Evolutionary conservation across 768 basidiomycete genomes (phyloP).

Genomic region (Calocybe gangraenosa): DNA sequence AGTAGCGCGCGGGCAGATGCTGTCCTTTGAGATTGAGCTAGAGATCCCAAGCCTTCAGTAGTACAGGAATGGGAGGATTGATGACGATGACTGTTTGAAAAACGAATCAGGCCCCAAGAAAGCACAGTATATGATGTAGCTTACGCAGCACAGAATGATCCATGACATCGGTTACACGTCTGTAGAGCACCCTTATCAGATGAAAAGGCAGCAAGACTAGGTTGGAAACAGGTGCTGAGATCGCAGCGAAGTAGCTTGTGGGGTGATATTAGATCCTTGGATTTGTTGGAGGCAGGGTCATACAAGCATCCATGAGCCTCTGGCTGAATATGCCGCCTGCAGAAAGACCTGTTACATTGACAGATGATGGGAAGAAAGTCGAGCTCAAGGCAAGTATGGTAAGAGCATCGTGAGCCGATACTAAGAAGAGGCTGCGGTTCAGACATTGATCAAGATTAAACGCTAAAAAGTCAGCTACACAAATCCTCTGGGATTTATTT

Average conservation of each 20-base stretch:
- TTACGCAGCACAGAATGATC: conserved; percentile 64
- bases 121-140: conserved; percentile 5
- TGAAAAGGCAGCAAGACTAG: conserved; percentile 42
- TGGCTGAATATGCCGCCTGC: conserved; percentile 56
- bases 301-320: conserved; percentile 56
- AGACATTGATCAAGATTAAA: conserved; percentile 16
- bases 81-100: conserved; percentile 65
- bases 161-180: conserved; percentile 48
- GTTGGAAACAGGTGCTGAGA: conserved; percentile 47
- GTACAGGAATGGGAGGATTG: conserved; percentile 57
- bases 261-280: conserved; percentile 10
- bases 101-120: conserved; percentile 6
- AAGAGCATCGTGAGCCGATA: conserved; percentile 66
- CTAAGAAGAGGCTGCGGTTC: conserved; percentile 37
- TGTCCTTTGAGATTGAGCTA: conserved; percentile 9
- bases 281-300: conserved; percentile 1
- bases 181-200: conserved; percentile 23
- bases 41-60: too few species aligned
- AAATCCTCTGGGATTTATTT: too few species aligned
- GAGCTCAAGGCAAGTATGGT: conserved; percentile 51
- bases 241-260: conserved; percentile 47
- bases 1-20: conserved; percentile 39
- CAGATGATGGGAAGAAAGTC: conserved; percentile 82
- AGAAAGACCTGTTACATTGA: conserved; percentile 55
- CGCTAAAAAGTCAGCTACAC: too few species aligned